Evolutionary conservation across 106 monocot genomes (phyloP).

Genomic region (Dendrobium nobile): DNA sequence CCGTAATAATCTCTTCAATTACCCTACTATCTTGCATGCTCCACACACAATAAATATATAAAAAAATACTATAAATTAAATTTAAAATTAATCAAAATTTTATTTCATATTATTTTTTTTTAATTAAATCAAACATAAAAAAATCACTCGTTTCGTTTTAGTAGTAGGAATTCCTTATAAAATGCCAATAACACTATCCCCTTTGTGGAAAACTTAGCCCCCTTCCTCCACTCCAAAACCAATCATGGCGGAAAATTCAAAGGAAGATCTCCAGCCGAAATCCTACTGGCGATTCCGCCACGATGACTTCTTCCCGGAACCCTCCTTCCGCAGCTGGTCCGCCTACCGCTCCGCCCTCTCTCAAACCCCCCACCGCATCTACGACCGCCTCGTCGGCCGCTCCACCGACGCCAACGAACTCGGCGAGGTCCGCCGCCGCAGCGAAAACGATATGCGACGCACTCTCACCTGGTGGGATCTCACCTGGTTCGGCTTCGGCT

Average conservation of each 20-base stretch:
- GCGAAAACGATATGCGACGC: conserved; percentile 39
- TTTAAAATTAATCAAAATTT: too few relatives aligned
- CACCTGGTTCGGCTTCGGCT: conserved; percentile 72
- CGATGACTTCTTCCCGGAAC: conserved; percentile 60
- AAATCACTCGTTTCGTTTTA: too few relatives aligned
- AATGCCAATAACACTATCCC: too few relatives aligned
- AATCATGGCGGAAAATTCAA: not conserved
- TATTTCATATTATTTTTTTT: too few relatives aligned
- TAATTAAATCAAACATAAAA: too few relatives aligned
- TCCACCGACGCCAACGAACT: conserved; percentile 44
- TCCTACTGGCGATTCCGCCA: conserved; percentile 53
- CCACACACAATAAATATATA: too few relatives aligned
- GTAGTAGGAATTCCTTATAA: too few relatives aligned
- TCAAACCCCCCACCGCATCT: conserved; percentile 35
- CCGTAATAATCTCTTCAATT: too few relatives aligned
- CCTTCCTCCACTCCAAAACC: too few relatives aligned
- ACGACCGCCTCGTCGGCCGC: conserved; percentile 32
- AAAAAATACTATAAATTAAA: too few relatives aligned
- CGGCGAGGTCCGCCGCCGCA: conserved; percentile 17
- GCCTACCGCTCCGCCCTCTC: conserved; percentile 37
- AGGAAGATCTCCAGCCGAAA: not conserved
- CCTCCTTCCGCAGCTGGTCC: conserved; percentile 46
- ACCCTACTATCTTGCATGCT: too few relatives aligned
- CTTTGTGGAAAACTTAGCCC: too few relatives aligned
- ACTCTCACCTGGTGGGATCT: conserved; percentile 78